Evolutionary conservation across 2,329 filamentous ascomycete species (phyloP), one percentile per base, ranked within the genome.

Genomic region (Pleurostoma richardsiae): DNA sequence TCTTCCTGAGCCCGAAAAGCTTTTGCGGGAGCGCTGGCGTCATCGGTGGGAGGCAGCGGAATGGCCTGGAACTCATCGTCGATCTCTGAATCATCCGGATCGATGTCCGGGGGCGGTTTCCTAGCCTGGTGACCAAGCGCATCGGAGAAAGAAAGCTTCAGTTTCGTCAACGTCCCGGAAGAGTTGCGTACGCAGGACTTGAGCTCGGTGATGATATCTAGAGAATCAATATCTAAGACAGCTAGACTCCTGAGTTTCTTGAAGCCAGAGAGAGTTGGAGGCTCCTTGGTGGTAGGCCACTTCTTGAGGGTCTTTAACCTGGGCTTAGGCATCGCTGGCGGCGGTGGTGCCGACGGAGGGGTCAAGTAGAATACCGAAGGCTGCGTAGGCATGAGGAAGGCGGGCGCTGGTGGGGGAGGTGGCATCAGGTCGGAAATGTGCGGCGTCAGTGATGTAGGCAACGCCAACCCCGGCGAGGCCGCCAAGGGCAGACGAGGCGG

Each of bases 131-230:
- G 57, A 2, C 78, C 79, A 11, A 83, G 62, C 3, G 54, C 50
- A 31, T 77, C 69, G 0, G 81, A 85, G 48, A 85, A 74, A 4
- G 82, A 85, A 10, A 85, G 61, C 43, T 75, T 71, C 29, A 85
- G 62, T 41, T 75, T 71, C 27, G 67, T 73, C 27, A 85, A 64
- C 0, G 78, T 79, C 2, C 73, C 68, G 3, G 74, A 69, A 1
- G 76, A 83, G 52, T 77, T 76, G 8, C 67, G 67, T 28, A 85
- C 63, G 54, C 79, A 83, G 4, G 67, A 56, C 50, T 72, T 75
- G 50, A 85, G 68, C 59, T 85, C 82, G 2, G 68, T 59, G 10
- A 82, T 56, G 30, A 79, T 66, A 31, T 82, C 77, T 4, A 83
- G 64, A 29, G 64, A 71, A 49, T 85, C 81, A 44, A 85, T 82